Evolutionary conservation across 805 yeast genomes (phyloP).

Genomic region (Yarrowia sp.): DNA sequence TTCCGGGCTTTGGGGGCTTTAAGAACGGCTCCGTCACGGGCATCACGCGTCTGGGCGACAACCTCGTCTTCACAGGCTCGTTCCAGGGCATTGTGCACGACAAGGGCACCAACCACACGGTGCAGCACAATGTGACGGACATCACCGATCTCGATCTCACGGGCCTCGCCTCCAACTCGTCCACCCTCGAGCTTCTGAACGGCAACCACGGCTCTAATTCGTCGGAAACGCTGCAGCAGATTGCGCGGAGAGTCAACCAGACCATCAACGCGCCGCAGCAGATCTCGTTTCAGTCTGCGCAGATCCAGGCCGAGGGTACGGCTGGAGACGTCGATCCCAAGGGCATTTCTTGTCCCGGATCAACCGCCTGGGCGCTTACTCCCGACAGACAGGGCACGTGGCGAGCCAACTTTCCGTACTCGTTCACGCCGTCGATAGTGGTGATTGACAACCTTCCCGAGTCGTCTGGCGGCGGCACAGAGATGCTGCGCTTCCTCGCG

Average conservation of each 20-base stretch:
- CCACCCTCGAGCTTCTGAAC: not conserved
- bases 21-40: slow-evolving; percentile 61
- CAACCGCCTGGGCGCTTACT: slow-evolving; percentile 51
- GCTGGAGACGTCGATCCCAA: slow-evolving; percentile 31
- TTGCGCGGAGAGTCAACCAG: slow-evolving; percentile 42
- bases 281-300: slow-evolving; percentile 33
- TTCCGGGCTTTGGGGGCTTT: slow-evolving; percentile 76
- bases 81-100: slow-evolving; percentile 61
- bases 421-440: slow-evolving; percentile 64
- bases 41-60: slow-evolving; percentile 49
- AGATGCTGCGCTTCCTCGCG: slow-evolving; percentile 69
- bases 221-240: slow-evolving; percentile 55
- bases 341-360: slow-evolving; percentile 57
- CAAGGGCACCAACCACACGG: slow-evolving; percentile 37
- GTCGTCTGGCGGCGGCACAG: slow-evolving; percentile 47
- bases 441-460: slow-evolving; percentile 63
- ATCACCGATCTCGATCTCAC: slow-evolving; percentile 21
- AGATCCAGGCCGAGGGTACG: slow-evolving; percentile 32
- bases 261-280: slow-evolving; percentile 37
- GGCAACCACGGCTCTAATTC: slow-evolving; percentile 34
- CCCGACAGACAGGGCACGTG: slow-evolving; percentile 60
- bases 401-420: slow-evolving; percentile 56
- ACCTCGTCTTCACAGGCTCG: slow-evolving; percentile 74
- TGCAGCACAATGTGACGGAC: slow-evolving; percentile 17
- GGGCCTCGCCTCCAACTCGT: slow-evolving; percentile 19